Evolutionary conservation across 495 filamentous ascomycete species (phyloP), one percentile per base, ranked within the genome.

Genomic region (Ramalina peruviana): DNA sequence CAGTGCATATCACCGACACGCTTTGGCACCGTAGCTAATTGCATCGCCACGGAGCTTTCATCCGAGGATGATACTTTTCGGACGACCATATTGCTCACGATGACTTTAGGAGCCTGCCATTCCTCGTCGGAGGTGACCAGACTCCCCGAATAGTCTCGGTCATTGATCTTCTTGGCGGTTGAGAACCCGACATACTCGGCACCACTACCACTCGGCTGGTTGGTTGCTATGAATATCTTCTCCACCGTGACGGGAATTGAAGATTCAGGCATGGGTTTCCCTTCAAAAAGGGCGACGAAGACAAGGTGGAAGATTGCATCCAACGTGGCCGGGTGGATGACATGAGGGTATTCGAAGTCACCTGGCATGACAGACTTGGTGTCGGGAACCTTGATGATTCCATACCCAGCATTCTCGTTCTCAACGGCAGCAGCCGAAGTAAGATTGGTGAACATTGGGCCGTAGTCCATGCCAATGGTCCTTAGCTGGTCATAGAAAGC

Each of bases 51-150:
- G 30, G 30, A 33, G 30, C 30, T 33, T 4, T 33, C 30, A 12
- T 33, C 30, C 1, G 30, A 33, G 2, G 40, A 42, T 51, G 36
- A 47, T 16, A 56, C 38, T 6, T 38, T 43, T 6, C 44, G 36
- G 21, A 43, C 19, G 26, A 53, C 53, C 16, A 43, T 25, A 17
- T 16, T 11, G 21, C 30, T 46, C 25, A 46, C 43, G 16, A 33
- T 46, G 25, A 81, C 72, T 67, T 81, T 78, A 51, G 81, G 80
- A 10, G 71, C 72, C 53, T 78, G 75, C 58, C 72, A 72, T 47
- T 81, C 79, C 46, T 81, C 78, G 40, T 85, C 82, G 25, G 76
- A 73, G 50, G 73, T 76, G 33, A 88, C 59, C 66, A 76, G 61
- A 9, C 67, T 62, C 41, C 69, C 55, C 53, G 76, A 75, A 64